Evolutionary conservation across 2,329 filamentous ascomycete species (phyloP).

Genomic region (Orbilia blumenaviensis): DNA sequence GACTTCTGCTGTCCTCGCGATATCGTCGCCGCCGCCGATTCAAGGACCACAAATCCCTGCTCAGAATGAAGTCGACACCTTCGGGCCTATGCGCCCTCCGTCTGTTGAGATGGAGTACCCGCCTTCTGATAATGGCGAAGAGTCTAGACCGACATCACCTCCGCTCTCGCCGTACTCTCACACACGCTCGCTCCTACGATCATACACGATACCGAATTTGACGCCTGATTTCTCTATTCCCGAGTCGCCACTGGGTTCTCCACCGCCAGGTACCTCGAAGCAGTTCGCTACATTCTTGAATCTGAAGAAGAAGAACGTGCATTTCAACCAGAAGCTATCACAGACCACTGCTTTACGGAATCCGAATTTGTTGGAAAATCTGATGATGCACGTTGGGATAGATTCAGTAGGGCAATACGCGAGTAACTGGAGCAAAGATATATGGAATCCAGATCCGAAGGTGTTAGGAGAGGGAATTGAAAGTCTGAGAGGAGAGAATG

Average conservation of each 20-base stretch:
- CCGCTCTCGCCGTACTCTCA: constrained; percentile 74
- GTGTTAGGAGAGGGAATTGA: constrained; percentile 40
- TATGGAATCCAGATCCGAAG: constrained; percentile 67
- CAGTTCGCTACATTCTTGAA: constrained; percentile 79
- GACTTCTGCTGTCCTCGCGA: constrained; percentile 58
- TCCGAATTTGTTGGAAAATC: constrained; percentile 75
- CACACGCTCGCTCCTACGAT: constrained; percentile 71
- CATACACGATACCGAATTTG: constrained; percentile 77
- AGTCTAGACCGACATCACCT: constrained; percentile 59
- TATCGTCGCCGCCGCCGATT: constrained; percentile 39
- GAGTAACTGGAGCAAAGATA: constrained; percentile 68
- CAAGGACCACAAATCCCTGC: constrained; percentile 33
- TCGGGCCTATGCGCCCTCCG: constrained; percentile 54
- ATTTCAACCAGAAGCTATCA: constrained; percentile 80
- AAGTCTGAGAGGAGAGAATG: constrained; percentile 35
- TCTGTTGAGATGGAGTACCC: constrained; percentile 47
- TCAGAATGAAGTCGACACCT: constrained; percentile 37
- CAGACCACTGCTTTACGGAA: constrained; percentile 74
- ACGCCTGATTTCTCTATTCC: constrained; percentile 74
- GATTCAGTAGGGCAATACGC: constrained; percentile 70
- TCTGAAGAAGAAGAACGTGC: constrained; percentile 78
- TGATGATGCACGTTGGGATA: constrained; percentile 74
- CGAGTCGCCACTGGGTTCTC: constrained; percentile 73
- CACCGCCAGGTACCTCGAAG: constrained; percentile 66
- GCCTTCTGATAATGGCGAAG: constrained; percentile 41